Conservation (phyloP, 1,139 yeast species). For the Suhomyces bolitotheri region DNA sequence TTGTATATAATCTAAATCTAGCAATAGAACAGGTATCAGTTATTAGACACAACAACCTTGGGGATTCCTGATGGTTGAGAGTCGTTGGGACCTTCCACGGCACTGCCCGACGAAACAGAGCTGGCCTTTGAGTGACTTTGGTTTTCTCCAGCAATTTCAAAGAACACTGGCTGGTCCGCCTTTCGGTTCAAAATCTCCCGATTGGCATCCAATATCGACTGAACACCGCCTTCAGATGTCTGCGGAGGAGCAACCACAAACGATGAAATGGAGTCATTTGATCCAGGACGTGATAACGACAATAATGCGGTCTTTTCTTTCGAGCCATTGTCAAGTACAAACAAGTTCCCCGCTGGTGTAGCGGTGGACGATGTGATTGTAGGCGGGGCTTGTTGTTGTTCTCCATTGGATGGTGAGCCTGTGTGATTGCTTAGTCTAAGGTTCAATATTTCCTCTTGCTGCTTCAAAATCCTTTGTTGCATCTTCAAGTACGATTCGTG, state of each 20-base stretch:
- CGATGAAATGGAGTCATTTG: conserved; percentile 19
- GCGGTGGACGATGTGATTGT: neutral
- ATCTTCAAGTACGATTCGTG: conserved; percentile 41
- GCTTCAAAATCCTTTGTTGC: conserved; percentile 41
- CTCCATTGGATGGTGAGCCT: neutral
- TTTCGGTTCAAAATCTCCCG: conserved; percentile 7
- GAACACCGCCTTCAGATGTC: conserved; percentile 10
- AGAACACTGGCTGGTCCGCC: conserved; percentile 6
- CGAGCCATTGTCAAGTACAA: conserved; percentile 4
- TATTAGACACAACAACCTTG: conserved; percentile 10
- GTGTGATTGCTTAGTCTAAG: conserved; percentile 22
- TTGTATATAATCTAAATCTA: too few species aligned
- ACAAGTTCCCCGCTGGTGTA: conserved; percentile 1
- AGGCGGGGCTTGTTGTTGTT: neutral
- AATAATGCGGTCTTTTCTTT: conserved; percentile 1
- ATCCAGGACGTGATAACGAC: conserved; percentile 15
- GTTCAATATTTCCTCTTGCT: conserved; percentile 38
- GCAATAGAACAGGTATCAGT: too few species aligned
- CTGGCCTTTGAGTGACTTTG: conserved; percentile 1
- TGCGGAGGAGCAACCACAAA: conserved; percentile 11
- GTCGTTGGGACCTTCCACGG: neutral
- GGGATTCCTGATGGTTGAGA: conserved; percentile 1
- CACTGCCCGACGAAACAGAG: neutral
- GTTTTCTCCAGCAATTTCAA: conserved; percentile 2
- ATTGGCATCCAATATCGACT: conserved; percentile 13